These are phyloP conservation scores for Leonotis leonurus DNA, from an alignment of 257 asterid species.

Conservation along the genomic window DNA sequence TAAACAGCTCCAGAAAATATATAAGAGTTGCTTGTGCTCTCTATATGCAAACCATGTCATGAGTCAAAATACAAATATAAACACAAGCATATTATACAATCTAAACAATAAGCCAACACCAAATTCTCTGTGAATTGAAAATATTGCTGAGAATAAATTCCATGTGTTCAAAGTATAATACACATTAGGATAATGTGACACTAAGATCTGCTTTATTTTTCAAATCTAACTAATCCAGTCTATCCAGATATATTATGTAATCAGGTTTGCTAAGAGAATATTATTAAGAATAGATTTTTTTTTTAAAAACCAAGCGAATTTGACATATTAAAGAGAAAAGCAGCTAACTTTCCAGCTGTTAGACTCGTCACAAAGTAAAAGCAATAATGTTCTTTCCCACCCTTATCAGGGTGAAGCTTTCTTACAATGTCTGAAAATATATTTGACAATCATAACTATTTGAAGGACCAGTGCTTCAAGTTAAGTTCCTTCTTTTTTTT, in stretches of 20 bases:
- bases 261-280: neutral
- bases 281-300: too few species aligned
- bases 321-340: neutral
- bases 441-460: too few species aligned
- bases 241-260: neutral
- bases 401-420: neutral
- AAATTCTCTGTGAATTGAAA: neutral
- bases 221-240: neutral
- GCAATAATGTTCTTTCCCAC: neutral
- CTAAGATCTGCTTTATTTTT: neutral
- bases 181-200: slow-evolving; percentile 1
- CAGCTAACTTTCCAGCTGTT: neutral
- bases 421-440: neutral
- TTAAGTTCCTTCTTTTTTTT: too few species aligned
- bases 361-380: neutral
- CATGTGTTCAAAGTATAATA: neutral
- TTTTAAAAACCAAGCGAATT: slow-evolving; percentile 1
- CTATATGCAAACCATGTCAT: neutral
- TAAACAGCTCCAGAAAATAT: neutral
- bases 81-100: neutral
- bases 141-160: neutral
- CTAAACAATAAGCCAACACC: neutral
- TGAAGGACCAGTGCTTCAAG: too few species aligned
- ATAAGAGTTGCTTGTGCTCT: slow-evolving; percentile 5
- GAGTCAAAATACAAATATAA: neutral